Conservation (phyloP, 2,329 filamentous ascomycete species). For the Verticillium dahliae region DNA sequence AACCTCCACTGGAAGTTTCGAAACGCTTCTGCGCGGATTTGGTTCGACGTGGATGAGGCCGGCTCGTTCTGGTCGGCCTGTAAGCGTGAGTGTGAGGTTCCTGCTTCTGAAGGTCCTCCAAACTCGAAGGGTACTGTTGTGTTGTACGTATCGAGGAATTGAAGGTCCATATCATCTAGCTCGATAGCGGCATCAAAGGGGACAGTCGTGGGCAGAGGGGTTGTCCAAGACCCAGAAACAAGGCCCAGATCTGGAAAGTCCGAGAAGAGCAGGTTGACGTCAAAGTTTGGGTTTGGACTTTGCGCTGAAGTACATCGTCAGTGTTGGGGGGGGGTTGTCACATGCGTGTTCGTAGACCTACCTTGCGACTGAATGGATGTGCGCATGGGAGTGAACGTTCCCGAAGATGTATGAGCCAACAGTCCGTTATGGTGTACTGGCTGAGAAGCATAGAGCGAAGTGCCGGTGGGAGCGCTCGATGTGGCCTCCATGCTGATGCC, state of each 20-base stretch:
- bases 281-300: not conserved
- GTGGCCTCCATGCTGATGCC: not conserved
- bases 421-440: not conserved
- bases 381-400: not conserved
- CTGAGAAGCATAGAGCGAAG: not conserved
- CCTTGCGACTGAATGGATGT: not conserved
- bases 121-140: conserved; percentile 21
- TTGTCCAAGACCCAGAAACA: conserved; percentile 7
- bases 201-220: conserved; percentile 7
- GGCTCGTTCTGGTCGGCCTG: conserved; percentile 8
- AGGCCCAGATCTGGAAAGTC: conserved; percentile 3
- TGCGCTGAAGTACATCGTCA: not conserved
- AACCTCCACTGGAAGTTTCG: conserved; percentile 21
- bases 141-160: conserved; percentile 24
- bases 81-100: not conserved
- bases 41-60: not conserved
- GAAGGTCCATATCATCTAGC: conserved; percentile 22
- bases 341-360: not conserved
- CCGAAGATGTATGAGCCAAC: not conserved
- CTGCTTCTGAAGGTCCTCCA: conserved; percentile 4
- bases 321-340: not conserved
- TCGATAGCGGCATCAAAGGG: conserved; percentile 16
- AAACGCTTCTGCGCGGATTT: conserved; percentile 14
- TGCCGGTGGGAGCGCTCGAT: not conserved
- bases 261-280: not conserved